phyloP scores from a whole-genome alignment of 495 filamentous ascomycete species.

The Aspergillus affinis region DNA sequence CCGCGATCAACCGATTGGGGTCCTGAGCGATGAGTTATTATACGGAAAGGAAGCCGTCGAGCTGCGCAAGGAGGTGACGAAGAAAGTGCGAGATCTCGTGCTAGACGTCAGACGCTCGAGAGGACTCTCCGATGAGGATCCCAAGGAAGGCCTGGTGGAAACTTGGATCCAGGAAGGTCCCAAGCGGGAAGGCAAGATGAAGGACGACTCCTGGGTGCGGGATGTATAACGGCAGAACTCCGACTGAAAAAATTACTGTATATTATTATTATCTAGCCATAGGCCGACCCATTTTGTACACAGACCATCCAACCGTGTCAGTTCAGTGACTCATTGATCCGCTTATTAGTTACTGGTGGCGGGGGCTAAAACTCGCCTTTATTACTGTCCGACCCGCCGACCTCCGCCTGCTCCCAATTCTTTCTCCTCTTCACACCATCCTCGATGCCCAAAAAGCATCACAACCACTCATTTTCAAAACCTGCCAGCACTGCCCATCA shows the following conservation, averaged over 20 bases:
- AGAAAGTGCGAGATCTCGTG: conserved; percentile 74
- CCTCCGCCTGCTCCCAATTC: conserved; percentile 6
- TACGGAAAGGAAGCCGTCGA: conserved; percentile 70
- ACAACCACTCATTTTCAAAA: conserved; percentile 32
- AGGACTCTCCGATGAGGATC: conserved; percentile 79
- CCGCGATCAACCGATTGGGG: conserved; percentile 50
- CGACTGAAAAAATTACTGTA: conserved; percentile 13
- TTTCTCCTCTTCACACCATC: conserved; percentile 11
- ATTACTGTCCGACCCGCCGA: conserved; percentile 6
- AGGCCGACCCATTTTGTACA: conserved; percentile 5
- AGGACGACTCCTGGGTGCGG: conserved; percentile 63
- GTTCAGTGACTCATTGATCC: not conserved
- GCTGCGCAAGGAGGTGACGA: conserved; percentile 79
- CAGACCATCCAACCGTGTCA: not conserved
- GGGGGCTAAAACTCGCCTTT: conserved; percentile 13
- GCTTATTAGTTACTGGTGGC: not conserved
- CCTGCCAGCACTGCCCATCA: conserved; percentile 40
- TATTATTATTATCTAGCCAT: conserved; percentile 12
- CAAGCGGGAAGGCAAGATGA: conserved; percentile 58
- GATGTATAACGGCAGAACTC: conserved; percentile 44
- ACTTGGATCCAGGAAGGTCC: conserved; percentile 59
- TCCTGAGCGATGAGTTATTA: conserved; percentile 68
- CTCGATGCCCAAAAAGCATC: conserved; percentile 51
- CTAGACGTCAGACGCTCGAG: conserved; percentile 67
- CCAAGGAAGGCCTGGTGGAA: conserved; percentile 61